These are phyloP conservation scores for Chrysoporthe austroafricana DNA, from an alignment of 2,329 filamentous ascomycete species.

Conservation along the genomic window DNA sequence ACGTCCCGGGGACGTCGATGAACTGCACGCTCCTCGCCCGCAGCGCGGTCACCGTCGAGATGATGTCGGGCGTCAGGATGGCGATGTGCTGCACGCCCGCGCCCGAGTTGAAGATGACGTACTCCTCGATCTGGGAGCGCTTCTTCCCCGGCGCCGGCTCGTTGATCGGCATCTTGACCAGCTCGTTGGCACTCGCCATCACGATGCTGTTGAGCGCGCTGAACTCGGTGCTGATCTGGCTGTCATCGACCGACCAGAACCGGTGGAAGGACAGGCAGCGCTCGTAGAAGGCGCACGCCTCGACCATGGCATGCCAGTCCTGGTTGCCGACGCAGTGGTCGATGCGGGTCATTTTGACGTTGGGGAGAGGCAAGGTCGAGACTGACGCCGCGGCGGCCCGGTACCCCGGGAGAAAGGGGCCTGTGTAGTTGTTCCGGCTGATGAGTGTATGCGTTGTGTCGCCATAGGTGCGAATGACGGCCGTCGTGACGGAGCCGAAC, in stretches of 20 bases:
- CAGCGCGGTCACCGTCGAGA: conserved; percentile 75
- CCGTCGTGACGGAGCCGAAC: conserved; percentile 70
- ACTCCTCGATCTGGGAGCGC: conserved; percentile 93
- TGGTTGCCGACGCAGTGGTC: conserved; percentile 99
- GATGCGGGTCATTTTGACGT: conserved; percentile 72
- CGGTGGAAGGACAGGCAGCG: conserved; percentile 89
- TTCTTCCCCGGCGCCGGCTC: conserved; percentile 90
- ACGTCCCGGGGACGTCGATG: conserved; percentile 84
- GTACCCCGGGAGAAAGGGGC: conserved; percentile 84
- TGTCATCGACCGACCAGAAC: conserved; percentile 97
- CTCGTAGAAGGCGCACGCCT: conserved; percentile 76
- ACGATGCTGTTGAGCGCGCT: conserved; percentile 86
- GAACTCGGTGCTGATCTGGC: conserved; percentile 90
- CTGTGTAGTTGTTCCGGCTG: conserved; percentile 70
- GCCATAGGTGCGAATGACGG: conserved; percentile 88
- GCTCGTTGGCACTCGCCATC: conserved; percentile 78
- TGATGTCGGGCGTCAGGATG: conserved; percentile 79
- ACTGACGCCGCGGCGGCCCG: conserved; percentile 53
- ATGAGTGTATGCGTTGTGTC: conserved; percentile 95
- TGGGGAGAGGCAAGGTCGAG: conserved; percentile 55
- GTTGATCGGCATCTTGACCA: conserved; percentile 98
- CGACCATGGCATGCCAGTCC: conserved; percentile 86
- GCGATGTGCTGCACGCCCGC: conserved; percentile 94
- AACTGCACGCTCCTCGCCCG: conserved; percentile 90
- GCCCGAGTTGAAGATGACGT: conserved; percentile 86